These are phyloP conservation scores for Volvox reticuliferus DNA, from an alignment of 139 green algal genomes.

Conservation along the genomic window DNA sequence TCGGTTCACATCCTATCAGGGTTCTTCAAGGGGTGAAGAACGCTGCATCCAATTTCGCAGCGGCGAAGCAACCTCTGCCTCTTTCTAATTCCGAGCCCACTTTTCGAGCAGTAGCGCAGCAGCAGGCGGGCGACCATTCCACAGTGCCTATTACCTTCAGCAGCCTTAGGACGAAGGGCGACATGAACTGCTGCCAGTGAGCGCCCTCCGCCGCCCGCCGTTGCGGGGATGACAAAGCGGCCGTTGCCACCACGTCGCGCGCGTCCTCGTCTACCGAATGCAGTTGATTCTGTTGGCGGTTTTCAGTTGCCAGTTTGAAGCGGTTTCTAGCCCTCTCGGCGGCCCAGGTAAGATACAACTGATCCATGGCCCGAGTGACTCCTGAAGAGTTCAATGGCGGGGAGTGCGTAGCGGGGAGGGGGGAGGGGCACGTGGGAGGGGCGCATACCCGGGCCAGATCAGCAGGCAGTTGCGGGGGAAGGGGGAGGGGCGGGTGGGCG, in stretches of 20 bases:
- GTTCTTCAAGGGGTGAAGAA: background rate
- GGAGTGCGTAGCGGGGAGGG: background rate
- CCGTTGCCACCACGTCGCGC: too few relatives aligned
- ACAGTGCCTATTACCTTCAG: background rate
- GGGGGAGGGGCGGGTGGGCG: too few relatives aligned
- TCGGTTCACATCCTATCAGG: background rate
- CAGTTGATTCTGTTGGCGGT: background rate
- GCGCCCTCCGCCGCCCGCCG: background rate
- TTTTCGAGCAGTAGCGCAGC: background rate
- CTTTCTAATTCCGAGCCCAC: background rate
- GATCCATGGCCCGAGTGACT: slow-evolving; percentile 37
- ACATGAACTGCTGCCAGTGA: slow-evolving; percentile 14
- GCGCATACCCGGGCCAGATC: too few relatives aligned
- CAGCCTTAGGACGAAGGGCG: background rate
- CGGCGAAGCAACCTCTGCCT: background rate
- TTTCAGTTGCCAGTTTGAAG: too few relatives aligned
- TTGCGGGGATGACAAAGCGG: background rate
- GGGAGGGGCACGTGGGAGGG: background rate
- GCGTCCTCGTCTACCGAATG: background rate
- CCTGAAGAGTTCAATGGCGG: slow-evolving; percentile 15
- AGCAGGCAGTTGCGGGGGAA: too few relatives aligned
- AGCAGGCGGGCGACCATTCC: background rate
- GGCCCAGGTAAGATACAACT: slow-evolving; percentile 43
- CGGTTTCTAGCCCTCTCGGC: background rate
- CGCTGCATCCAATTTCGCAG: background rate